Base-by-base conservation (phyloP, 352 stramenopile species). In the Thraustochytrium aureum region DNA sequence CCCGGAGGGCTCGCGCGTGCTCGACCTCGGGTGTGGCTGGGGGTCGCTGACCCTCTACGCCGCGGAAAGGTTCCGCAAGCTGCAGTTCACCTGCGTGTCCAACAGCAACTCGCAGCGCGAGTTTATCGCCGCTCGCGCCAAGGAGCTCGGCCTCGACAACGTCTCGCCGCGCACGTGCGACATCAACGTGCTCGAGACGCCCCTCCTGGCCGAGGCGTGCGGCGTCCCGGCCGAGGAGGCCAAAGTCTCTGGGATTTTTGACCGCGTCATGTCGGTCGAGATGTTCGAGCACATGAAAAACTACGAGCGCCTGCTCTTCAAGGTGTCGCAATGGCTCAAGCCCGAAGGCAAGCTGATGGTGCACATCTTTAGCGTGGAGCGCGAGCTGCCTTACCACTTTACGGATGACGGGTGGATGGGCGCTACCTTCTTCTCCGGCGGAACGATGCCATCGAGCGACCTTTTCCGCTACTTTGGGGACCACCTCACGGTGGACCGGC, bases 221-320 rank as follows among this genome's bases (percentile, higher is more conserved):
- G n/a, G n/a, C n/a, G n/a, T n/a, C n/a, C n/a, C n/a, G n/a, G n/a
- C n/a, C n/a, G n/a, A n/a, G n/a, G n/a, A n/a, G n/a, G n/a, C n/a
- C n/a, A n/a, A n/a, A n/a, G n/a, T n/a, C n/a, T n/a, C n/a, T n/a
- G 84, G 85, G n/a, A 81, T 84, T 38, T 93, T 93, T 83, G 91
- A 96, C 84, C 85, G 89, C 35, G 89, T 94, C 17, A 87, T 94
- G 74, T 89, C n/a, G 35, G 74, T 60, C n/a, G 62, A 83, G 47
- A 92, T 91, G 88, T 92, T 96, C 72, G 91, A 95, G 79, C 90
- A 95, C 82, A 93, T 95, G 88, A 94, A 94, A 65, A 89, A 90
- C 85, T 91, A 91, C 82, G 42, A 88, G 76, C 32, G 61, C n/a
- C 76, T 91, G 33, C 84, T 91, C 35, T 37, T 22, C 0, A 89